phyloP scores from a whole-genome alignment of 179 eudicot species.

The Silene noctiflora region DNA sequence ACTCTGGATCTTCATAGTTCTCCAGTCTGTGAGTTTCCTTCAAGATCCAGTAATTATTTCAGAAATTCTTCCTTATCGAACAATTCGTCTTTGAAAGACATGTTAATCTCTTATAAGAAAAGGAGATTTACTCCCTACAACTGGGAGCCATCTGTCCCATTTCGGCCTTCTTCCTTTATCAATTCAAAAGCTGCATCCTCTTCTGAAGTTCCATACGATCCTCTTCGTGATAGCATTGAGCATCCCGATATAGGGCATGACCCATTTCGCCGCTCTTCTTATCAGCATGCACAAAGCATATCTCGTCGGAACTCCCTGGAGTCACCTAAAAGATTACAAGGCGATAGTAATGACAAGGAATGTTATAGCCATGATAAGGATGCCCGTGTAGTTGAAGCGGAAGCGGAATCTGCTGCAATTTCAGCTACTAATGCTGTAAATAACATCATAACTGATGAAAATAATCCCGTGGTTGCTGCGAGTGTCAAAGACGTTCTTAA shows the following conservation, averaged over 20 bases:
- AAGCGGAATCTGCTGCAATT: conserved; percentile 47
- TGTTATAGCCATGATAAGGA: conserved; percentile 30
- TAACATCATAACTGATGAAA: conserved; percentile 37
- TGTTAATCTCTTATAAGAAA: conserved; percentile 27
- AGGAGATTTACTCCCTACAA: conserved; percentile 41
- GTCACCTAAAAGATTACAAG: conserved; percentile 21
- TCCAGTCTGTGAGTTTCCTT: conserved; percentile 22
- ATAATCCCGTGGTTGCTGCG: conserved; percentile 34
- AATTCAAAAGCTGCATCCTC: conserved; percentile 39
- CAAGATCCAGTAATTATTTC: conserved; percentile 22
- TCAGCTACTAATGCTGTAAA: conserved; percentile 39
- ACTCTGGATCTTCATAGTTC: conserved; percentile 30
- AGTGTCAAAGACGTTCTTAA: conserved; percentile 38
- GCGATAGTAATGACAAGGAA: conserved; percentile 29
- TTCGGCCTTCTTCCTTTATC: conserved; percentile 52
- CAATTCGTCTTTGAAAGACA: conserved; percentile 36
- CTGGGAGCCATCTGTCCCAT: conserved; percentile 91
- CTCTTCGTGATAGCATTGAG: conserved; percentile 64
- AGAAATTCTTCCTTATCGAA: conserved; percentile 36
- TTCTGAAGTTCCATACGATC: conserved; percentile 56
- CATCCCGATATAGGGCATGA: conserved; percentile 33
- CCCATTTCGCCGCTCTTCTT: conserved; percentile 33
- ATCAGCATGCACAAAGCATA: conserved; percentile 23
- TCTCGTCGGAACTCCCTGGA: conserved; percentile 31
- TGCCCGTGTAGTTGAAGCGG: conserved; percentile 40